Evolutionary conservation across 306 rosid genomes (phyloP).

Genomic region (Echinosophora koreensis): DNA sequence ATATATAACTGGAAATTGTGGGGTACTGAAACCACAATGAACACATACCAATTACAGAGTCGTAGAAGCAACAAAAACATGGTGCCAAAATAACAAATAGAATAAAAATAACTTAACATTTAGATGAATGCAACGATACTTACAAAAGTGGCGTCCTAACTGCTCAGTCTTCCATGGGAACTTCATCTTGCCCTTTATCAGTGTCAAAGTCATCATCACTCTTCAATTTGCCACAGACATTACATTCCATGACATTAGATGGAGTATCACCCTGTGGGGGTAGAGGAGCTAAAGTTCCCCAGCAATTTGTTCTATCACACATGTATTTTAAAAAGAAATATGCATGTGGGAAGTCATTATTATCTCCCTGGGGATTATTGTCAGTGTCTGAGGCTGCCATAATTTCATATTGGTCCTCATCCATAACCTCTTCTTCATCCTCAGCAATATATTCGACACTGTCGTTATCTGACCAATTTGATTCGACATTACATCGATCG

Average conservation of each 20-base stretch:
- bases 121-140: slow-evolving; percentile 35
- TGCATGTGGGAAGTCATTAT: slow-evolving; percentile 75
- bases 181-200: slow-evolving; percentile 49
- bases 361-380: slow-evolving; percentile 41
- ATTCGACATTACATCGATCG: slow-evolving; percentile 81
- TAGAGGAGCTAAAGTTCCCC: slow-evolving; percentile 84
- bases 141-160: slow-evolving; percentile 36
- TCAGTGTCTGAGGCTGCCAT: slow-evolving; percentile 54
- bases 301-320: slow-evolving; percentile 68
- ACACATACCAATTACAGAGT: slow-evolving; percentile 1
- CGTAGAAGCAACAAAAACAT: neutral
- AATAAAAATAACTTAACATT: neutral
- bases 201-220: slow-evolving; percentile 44
- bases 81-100: neutral
- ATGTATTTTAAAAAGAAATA: slow-evolving; percentile 81
- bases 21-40: slow-evolving; percentile 6
- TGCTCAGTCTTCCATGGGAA: slow-evolving; percentile 58
- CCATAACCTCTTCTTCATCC: slow-evolving; percentile 61
- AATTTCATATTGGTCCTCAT: slow-evolving; percentile 53
- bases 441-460: slow-evolving; percentile 50
- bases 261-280: slow-evolving; percentile 58
- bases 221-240: slow-evolving; percentile 72
- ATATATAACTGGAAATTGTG: neutral
- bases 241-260: slow-evolving; percentile 71
- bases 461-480: slow-evolving; percentile 75